These are phyloP conservation scores for Aspergillus phoenicis DNA, from an alignment of 2,329 filamentous ascomycete genomes.

Conservation along the genomic window DNA sequence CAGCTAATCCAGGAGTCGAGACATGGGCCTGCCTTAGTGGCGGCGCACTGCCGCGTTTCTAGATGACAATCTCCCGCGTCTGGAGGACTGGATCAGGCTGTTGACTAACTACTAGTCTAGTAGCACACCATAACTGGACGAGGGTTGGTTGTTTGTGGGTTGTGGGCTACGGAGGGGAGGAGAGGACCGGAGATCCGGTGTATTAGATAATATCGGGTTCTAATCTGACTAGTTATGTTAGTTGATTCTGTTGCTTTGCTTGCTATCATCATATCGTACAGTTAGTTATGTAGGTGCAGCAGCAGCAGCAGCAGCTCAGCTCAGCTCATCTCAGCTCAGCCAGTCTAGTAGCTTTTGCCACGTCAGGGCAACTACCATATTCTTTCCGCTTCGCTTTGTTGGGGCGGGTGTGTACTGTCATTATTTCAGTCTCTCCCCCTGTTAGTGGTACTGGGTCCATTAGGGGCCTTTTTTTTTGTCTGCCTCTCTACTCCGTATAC, in stretches of 20 bases:
- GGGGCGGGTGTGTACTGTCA: background rate
- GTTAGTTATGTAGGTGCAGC: background rate
- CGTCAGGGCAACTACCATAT: background rate
- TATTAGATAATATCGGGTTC: background rate
- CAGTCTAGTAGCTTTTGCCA: background rate
- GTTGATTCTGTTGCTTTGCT: background rate
- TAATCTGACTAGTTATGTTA: background rate
- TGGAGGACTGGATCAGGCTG: slow-evolving; percentile 13
- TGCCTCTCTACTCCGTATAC: background rate
- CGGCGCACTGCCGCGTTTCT: slow-evolving; percentile 26
- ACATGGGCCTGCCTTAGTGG: slow-evolving; percentile 29
- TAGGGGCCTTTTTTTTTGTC: background rate
- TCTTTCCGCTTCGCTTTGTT: background rate
- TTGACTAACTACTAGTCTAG: background rate
- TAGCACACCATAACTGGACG: background rate
- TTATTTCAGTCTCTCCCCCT: background rate
- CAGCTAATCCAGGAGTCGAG: slow-evolving; percentile 27
- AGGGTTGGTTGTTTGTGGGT: background rate
- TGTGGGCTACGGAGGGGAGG: background rate
- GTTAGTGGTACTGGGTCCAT: too few species aligned
- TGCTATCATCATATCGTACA: background rate
- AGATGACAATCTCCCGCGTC: slow-evolving; percentile 29
- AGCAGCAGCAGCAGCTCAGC: background rate
- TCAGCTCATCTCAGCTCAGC: background rate
- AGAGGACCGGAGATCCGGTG: background rate